Conservation (phyloP, 768 basidiomycete genomes). For the Lyophyllum decastes region DNA sequence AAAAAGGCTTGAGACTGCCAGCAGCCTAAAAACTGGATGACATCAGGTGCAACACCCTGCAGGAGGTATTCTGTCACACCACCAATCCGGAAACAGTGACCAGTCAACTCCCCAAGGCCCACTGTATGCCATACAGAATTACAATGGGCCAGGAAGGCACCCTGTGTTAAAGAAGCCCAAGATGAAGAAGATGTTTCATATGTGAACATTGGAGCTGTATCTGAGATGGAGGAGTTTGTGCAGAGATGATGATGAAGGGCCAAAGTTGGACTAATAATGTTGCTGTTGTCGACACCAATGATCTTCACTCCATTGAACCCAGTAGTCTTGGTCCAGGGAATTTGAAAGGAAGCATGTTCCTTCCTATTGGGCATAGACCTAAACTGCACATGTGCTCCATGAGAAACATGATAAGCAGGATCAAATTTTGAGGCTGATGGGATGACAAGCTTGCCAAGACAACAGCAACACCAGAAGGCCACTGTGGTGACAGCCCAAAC, state of each 20-base stretch:
- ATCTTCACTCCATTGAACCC: slow-evolving; percentile 23
- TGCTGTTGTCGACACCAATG: slow-evolving; percentile 14
- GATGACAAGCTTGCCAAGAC: slow-evolving; percentile 6
- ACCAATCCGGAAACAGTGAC: slow-evolving; percentile 5
- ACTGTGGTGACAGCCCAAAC: slow-evolving; percentile 8
- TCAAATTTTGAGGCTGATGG: not conserved
- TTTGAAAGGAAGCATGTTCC: slow-evolving; percentile 20
- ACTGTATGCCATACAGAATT: not conserved
- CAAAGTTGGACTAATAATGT: not conserved
- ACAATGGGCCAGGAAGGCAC: not conserved
- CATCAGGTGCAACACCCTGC: not conserved
- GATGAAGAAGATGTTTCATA: slow-evolving; percentile 10
- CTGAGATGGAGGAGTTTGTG: not conserved
- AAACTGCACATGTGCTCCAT: not conserved
- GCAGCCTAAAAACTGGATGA: not conserved
- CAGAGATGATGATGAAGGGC: slow-evolving; percentile 1
- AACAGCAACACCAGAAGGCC: slow-evolving; percentile 1
- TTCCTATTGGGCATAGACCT: not conserved
- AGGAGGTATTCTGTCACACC: slow-evolving; percentile 2
- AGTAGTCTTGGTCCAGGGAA: slow-evolving; percentile 39
- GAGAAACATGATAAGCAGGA: not conserved
- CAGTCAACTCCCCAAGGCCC: not conserved
- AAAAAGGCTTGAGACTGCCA: slow-evolving; percentile 10
- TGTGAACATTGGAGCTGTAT: not conserved
- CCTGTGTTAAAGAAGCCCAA: slow-evolving; percentile 14